These are phyloP conservation scores for Bretschneidera sinensis DNA, from an alignment of 345 rosid genomes.

Conservation along the genomic window DNA sequence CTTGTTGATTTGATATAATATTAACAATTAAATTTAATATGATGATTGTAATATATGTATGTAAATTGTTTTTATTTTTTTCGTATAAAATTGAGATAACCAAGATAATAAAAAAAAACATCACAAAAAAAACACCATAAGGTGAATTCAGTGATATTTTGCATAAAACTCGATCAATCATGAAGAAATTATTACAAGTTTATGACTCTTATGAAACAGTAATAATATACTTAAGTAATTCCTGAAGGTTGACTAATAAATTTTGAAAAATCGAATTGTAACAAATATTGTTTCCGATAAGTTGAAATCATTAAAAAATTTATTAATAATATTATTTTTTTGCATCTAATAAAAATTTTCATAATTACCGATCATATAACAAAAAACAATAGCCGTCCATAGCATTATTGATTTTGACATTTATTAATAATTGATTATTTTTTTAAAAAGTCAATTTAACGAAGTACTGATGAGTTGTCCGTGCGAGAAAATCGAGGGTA, in stretches of 20 bases:
- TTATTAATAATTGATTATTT: too few relatives aligned
- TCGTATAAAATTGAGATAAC: too few relatives aligned
- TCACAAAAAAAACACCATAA: conserved; percentile 8
- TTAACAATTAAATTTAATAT: neutral
- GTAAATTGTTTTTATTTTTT: neutral
- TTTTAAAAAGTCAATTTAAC: too few relatives aligned
- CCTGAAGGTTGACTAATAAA: conserved; percentile 20
- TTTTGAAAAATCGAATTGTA: too few relatives aligned
- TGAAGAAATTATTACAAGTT: too few relatives aligned
- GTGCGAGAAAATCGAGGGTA: too few relatives aligned
- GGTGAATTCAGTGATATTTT: too few relatives aligned
- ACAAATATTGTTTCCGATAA: conserved; percentile 23
- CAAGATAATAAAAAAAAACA: conserved; percentile 19
- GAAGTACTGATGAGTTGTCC: too few relatives aligned
- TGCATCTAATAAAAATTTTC: conserved; percentile 17
- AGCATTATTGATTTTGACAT: too few relatives aligned
- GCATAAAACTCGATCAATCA: too few relatives aligned
- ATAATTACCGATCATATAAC: conserved; percentile 13
- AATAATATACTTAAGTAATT: conserved; percentile 11
- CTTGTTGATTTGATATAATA: too few relatives aligned
- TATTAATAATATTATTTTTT: conserved; percentile 9
- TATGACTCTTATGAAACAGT: neutral
- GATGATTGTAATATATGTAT: conserved; percentile 7
- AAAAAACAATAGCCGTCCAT: too few relatives aligned
- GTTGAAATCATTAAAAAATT: neutral